phyloP scores from a whole-genome alignment of 345 rosid species.

The Arabis alpina region DNA sequence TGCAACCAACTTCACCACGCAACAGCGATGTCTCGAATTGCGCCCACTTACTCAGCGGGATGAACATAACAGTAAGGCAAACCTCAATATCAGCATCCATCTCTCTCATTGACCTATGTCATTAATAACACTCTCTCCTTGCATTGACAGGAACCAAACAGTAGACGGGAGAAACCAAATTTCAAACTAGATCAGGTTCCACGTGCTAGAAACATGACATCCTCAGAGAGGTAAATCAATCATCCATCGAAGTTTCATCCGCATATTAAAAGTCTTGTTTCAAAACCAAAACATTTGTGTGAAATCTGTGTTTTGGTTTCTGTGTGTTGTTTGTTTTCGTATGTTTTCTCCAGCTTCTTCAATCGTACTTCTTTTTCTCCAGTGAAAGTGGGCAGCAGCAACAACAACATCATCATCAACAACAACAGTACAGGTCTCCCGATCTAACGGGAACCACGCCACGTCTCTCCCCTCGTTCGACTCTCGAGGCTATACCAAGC shows the following conservation, averaged over 20 bases:
- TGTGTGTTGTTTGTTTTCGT: slow-evolving; percentile 17
- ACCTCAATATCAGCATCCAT: slow-evolving; percentile 2
- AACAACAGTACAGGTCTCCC: slow-evolving; percentile 43
- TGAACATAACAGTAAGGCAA: slow-evolving; percentile 56
- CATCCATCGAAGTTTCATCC: neutral
- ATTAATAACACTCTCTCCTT: neutral
- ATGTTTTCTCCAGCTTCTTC: slow-evolving; percentile 49
- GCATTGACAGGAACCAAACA: slow-evolving; percentile 53
- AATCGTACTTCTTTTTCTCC: slow-evolving; percentile 59
- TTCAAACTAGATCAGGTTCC: slow-evolving; percentile 51
- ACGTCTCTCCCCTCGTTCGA: slow-evolving; percentile 57
- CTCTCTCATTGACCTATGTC: neutral
- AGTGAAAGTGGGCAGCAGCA: slow-evolving; percentile 53
- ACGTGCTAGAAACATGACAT: slow-evolving; percentile 39
- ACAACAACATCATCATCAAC: slow-evolving; percentile 42
- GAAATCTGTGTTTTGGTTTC: slow-evolving; percentile 17
- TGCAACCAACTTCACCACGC: slow-evolving; percentile 42
- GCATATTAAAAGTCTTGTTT: neutral
- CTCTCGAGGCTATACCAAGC: slow-evolving; percentile 56
- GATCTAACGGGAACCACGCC: slow-evolving; percentile 44
- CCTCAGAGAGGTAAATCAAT: slow-evolving; percentile 54
- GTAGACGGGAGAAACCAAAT: slow-evolving; percentile 49
- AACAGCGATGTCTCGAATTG: slow-evolving; percentile 46
- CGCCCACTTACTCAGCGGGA: slow-evolving; percentile 45
- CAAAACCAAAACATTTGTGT: neutral